Percentiles rank a stretch among this genome's conserved stretches.
Conservation (phyloP, 2,329 filamentous ascomycete genomes). For the Penicillium fuscoglaucum region DNA sequence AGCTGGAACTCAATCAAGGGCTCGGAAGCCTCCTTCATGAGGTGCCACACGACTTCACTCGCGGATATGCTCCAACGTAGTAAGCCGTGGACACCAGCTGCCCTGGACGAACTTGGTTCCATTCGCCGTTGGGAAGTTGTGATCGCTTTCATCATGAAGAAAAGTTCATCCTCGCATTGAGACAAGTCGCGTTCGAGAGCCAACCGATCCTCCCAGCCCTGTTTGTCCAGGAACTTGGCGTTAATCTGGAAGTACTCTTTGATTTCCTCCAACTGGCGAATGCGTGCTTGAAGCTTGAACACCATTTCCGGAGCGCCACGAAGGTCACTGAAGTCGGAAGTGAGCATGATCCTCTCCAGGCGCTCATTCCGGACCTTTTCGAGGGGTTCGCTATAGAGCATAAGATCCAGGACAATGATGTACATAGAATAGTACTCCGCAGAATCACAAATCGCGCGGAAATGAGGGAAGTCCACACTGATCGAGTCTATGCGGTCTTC, state of each 20-base stretch:
- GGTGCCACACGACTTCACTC: conserved; percentile 94
- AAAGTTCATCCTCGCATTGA: conserved; percentile 91
- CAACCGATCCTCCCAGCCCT: conserved; percentile 88
- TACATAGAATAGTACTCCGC: conserved; percentile 97
- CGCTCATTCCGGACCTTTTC: conserved; percentile 97
- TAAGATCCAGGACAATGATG: conserved; percentile 91
- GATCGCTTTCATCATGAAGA: conserved; percentile 99
- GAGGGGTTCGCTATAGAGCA: conserved; percentile 92
- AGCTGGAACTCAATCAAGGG: conserved; percentile 92
- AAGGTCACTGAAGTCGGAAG: conserved; percentile 96
- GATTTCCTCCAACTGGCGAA: conserved; percentile 91
- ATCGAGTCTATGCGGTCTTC: conserved; percentile 92
- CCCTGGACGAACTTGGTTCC: conserved; percentile 64
- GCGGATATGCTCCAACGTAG: conserved; percentile 93
- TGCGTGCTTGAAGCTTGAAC: conserved; percentile 83
- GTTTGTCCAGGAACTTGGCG: conserved; percentile 78
- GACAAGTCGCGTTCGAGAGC: conserved; percentile 86
- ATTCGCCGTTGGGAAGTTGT: conserved; percentile 90
- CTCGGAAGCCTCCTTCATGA: conserved; percentile 82
- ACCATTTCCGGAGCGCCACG: conserved; percentile 93
- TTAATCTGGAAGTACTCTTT: conserved; percentile 95
- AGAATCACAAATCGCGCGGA: conserved; percentile 94
- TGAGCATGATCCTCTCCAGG: conserved; percentile 97
- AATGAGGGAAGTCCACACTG: conserved; percentile 93
- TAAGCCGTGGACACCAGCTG: conserved; percentile 77